A percentile compares a stretch with the other conserved stretches of the same genome.
Evolutionary conservation across 2,329 filamentous ascomycete genomes (phyloP).

Genomic region (Teratosphaeria pseudoeucalypti): DNA sequence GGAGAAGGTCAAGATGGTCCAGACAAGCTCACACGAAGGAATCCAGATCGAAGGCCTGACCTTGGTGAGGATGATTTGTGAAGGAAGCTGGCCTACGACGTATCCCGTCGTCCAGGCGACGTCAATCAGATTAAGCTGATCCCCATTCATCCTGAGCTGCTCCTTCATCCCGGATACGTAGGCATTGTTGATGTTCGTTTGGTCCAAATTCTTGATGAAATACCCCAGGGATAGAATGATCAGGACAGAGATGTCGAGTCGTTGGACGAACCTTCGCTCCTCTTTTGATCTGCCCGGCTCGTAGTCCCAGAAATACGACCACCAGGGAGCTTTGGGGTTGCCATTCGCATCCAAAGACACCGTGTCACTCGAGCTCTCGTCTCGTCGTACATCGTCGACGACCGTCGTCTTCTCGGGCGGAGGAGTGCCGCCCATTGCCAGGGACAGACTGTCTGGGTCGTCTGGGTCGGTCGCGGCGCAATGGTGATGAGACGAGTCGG

Average conservation of each 20-base stretch:
- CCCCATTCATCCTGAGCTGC: constrained; percentile 42
- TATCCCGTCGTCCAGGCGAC: constrained; percentile 52
- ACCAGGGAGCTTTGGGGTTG: constrained; percentile 30
- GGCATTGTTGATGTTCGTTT: constrained; percentile 30
- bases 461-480: background rate
- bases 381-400: background rate
- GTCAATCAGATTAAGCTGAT: constrained; percentile 47
- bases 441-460: background rate
- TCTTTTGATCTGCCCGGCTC: constrained; percentile 16
- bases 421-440: background rate
- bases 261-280: constrained; percentile 40
- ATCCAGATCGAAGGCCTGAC: constrained; percentile 40
- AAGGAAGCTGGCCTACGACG: constrained; percentile 39
- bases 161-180: constrained; percentile 43
- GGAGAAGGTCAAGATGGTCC: constrained; percentile 40
- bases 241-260: constrained; percentile 39
- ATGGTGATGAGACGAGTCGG: background rate
- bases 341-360: background rate
- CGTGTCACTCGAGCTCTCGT: background rate
- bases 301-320: constrained; percentile 42
- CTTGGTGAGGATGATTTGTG: constrained; percentile 37
- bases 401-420: background rate
- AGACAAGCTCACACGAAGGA: constrained; percentile 38
- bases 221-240: constrained; percentile 41
- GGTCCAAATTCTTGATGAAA: constrained; percentile 40